These are phyloP conservation scores for Paraconiothyrium sp. DNA, from an alignment of 2,329 filamentous ascomycete genomes.

Conservation along the genomic window DNA sequence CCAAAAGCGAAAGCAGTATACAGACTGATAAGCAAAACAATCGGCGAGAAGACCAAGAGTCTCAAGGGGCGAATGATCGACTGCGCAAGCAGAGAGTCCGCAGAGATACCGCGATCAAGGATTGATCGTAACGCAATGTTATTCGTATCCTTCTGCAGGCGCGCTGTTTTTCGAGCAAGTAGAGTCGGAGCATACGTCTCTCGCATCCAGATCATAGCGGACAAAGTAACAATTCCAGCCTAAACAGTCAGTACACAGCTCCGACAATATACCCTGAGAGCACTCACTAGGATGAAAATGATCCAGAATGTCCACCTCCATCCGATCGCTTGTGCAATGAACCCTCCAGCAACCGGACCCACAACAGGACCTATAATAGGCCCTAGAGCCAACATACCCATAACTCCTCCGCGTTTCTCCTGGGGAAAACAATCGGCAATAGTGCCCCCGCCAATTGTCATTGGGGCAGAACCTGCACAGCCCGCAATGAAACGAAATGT, in stretches of 20 bases:
- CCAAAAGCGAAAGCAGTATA: slow-evolving; percentile 20
- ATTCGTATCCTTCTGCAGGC: too few species aligned
- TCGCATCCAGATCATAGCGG: too few species aligned
- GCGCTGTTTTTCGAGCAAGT: too few species aligned
- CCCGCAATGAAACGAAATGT: slow-evolving; percentile 41
- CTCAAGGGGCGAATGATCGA: slow-evolving; percentile 18
- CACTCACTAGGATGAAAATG: slow-evolving; percentile 47
- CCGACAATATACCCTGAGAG: too few species aligned
- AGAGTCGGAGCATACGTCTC: too few species aligned
- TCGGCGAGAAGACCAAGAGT: slow-evolving; percentile 19
- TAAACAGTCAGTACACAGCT: too few species aligned
- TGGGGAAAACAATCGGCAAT: slow-evolving; percentile 61
- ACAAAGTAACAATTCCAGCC: too few species aligned
- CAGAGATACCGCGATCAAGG: too few species aligned
- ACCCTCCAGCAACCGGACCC: slow-evolving; percentile 56
- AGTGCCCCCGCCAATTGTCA: slow-evolving; percentile 61
- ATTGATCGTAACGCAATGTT: too few species aligned
- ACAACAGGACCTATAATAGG: slow-evolving; percentile 45
- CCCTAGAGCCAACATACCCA: slow-evolving; percentile 60
- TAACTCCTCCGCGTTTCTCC: slow-evolving; percentile 60
- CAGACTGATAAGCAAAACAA: too few species aligned
- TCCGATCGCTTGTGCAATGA: slow-evolving; percentile 52
- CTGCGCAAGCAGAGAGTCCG: too few species aligned
- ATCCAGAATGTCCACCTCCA: slow-evolving; percentile 63
- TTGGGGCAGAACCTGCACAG: slow-evolving; percentile 28